These are phyloP conservation scores for Apiospora koreana DNA, from an alignment of 2,329 filamentous ascomycete genomes.

Conservation along the genomic window DNA sequence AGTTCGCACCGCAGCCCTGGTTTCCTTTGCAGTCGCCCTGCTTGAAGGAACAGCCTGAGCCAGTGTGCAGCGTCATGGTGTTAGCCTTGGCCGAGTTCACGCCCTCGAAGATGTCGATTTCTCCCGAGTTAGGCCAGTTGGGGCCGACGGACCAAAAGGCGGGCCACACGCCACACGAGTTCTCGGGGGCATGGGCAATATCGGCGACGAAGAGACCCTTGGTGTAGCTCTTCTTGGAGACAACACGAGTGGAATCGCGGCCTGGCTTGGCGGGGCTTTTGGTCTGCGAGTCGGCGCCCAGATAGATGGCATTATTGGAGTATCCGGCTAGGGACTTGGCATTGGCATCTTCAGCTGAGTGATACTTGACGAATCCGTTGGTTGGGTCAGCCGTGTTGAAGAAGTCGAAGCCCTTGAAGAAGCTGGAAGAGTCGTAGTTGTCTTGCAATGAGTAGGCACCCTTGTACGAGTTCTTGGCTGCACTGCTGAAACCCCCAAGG, in stretches of 20 bases:
- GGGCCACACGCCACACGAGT: conserved; percentile 72
- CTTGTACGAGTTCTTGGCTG: conserved; percentile 16
- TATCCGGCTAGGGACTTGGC: conserved; percentile 59
- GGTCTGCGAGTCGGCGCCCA: conserved; percentile 69
- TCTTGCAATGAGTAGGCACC: conserved; percentile 47
- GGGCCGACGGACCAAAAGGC: conserved; percentile 70
- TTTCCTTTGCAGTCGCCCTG: conserved; percentile 59
- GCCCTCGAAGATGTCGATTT: conserved; percentile 82
- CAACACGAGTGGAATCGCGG: conserved; percentile 69
- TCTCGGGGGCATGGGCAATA: conserved; percentile 72
- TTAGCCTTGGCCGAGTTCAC: conserved; percentile 64
- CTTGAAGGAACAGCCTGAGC: conserved; percentile 56
- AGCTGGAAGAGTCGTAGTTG: conserved; percentile 53
- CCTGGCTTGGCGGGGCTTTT: conserved; percentile 53
- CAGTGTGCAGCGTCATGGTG: conserved; percentile 69
- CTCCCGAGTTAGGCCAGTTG: conserved; percentile 70
- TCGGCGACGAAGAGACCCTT: conserved; percentile 73
- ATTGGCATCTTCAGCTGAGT: conserved; percentile 59
- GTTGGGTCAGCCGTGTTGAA: conserved; percentile 67
- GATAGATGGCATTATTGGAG: conserved; percentile 57
- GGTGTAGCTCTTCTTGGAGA: conserved; percentile 66
- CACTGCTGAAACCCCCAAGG: conserved; percentile 12
- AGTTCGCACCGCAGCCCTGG: conserved; percentile 61
- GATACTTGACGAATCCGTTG: conserved; percentile 72
- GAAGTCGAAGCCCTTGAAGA: conserved; percentile 58